phyloP scores from a whole-genome alignment of 1,284 basidiomycete genomes.

The Boletus austroedulis region DNA sequence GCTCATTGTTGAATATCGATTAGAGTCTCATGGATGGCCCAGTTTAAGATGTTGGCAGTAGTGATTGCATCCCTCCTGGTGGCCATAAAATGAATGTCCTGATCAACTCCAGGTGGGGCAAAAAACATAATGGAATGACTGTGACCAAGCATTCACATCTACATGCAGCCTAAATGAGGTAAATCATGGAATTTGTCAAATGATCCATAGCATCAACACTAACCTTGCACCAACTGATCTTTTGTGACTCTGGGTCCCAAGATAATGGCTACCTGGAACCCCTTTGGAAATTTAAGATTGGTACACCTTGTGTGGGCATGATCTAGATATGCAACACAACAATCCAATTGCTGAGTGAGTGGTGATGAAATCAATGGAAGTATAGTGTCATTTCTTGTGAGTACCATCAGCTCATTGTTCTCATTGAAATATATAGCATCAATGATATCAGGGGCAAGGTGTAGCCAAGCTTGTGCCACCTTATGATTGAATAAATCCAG shows the following conservation, averaged over 20 bases:
- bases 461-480: background rate
- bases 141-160: background rate
- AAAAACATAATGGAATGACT: background rate
- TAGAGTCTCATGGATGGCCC: conserved; percentile 35
- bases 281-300: background rate
- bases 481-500: background rate
- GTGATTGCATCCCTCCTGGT: conserved; percentile 12
- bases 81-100: background rate
- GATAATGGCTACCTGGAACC: background rate
- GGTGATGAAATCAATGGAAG: background rate
- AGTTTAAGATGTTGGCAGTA: conserved; percentile 39
- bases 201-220: background rate
- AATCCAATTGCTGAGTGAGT: background rate
- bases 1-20: background rate
- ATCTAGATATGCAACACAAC: background rate
- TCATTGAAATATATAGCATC: background rate
- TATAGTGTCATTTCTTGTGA: background rate
- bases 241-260: background rate
- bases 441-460: background rate
- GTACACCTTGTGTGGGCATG: no score
- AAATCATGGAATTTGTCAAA: background rate
- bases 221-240: background rate
- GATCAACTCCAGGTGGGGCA: background rate
- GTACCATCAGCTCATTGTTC: background rate
- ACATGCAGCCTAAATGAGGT: background rate